Evolutionary conservation across 2,329 filamentous ascomycete genomes (phyloP), one percentile per base, ranked within the genome.

Genomic region (Balansia obtecta): DNA sequence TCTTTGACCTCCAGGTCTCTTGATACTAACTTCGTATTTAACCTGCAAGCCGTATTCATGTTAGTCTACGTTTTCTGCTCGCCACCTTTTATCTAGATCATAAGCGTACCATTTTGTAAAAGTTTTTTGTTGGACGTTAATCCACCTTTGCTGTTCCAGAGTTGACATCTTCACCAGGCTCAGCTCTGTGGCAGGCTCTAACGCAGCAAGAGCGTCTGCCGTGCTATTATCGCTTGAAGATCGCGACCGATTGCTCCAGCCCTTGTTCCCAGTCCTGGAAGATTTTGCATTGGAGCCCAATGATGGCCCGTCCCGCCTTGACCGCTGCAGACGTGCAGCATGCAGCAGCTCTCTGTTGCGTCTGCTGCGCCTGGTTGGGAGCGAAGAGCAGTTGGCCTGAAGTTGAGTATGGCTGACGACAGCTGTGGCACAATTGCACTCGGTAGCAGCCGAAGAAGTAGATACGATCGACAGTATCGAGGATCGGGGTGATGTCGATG

Each of bases 41-140:
- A 80, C 93, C 89, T 93, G 30, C 44, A 39, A 34, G 16, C 32
- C 16, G 46, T 11, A 37, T 32, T 39, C 37, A 45, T 63, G 27
- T 48, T 27, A 50, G 42, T 42, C 41, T 27, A 16, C 8, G 12
- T 30, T 51, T 38, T 44, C 41, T 34, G 13, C 18, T 38, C 10
- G 10, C 18, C 18, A 18, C n/a, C 6, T 12, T 3, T 7, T 15
- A 16, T 38, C 3, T 13, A 8, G 10, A 16, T 9, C 18, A 18
- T 3, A 20, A 37, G 42, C 59, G 43, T 62, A 71, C 70, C 93
- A 98, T 87, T 97, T 98, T 53, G 90, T 95, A 70, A 98, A 98
- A 30, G 93, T 98, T 79, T 97, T 98, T 69, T 97, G 86, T 74
- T 97, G 91, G 70, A 95, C 89, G 64, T 75, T 82, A 60, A 85